phyloP scores from a whole-genome alignment of 257 asterid genomes.

The Fraxinus cuspidata region DNA sequence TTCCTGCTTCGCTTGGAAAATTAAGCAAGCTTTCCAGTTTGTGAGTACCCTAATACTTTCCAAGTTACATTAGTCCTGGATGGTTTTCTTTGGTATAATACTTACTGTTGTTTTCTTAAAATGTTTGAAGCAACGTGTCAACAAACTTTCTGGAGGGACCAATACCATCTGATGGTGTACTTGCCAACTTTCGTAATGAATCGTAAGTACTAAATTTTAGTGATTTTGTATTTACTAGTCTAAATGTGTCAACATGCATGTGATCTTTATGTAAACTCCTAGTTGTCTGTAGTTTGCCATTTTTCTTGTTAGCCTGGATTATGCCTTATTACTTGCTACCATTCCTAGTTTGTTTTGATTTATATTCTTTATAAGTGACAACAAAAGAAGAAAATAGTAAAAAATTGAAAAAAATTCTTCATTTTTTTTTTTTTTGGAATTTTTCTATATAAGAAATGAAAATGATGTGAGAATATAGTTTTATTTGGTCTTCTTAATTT shows the following conservation, averaged over 20 bases:
- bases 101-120: slow-evolving; percentile 27
- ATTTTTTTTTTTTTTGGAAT: not conserved
- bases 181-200: slow-evolving; percentile 63
- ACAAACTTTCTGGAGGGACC: slow-evolving; percentile 88
- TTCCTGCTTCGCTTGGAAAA: slow-evolving; percentile 91
- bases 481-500: not conserved
- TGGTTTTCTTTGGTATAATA: slow-evolving; percentile 28
- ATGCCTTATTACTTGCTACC: slow-evolving; percentile 4
- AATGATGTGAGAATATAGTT: not conserved
- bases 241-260: slow-evolving; percentile 6
- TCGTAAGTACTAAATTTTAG: slow-evolving; percentile 60
- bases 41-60: slow-evolving; percentile 56
- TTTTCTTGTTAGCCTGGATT: not conserved
- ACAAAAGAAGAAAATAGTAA: not conserved
- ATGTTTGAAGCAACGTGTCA: slow-evolving; percentile 83
- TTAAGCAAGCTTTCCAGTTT: slow-evolving; percentile 64
- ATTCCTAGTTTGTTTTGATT: slow-evolving; percentile 6
- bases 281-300: not conserved
- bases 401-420: not conserved
- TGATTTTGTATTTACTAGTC: not conserved
- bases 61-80: slow-evolving; percentile 14
- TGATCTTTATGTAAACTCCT: not conserved
- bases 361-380: slow-evolving; percentile 8
- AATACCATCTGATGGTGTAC: slow-evolving; percentile 81
- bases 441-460: not conserved